A percentile compares a stretch with the other conserved stretches of the same genome.
phyloP scores from a whole-genome alignment of 441 rosid genomes.

The Pelargonium myrrhifolium region DNA sequence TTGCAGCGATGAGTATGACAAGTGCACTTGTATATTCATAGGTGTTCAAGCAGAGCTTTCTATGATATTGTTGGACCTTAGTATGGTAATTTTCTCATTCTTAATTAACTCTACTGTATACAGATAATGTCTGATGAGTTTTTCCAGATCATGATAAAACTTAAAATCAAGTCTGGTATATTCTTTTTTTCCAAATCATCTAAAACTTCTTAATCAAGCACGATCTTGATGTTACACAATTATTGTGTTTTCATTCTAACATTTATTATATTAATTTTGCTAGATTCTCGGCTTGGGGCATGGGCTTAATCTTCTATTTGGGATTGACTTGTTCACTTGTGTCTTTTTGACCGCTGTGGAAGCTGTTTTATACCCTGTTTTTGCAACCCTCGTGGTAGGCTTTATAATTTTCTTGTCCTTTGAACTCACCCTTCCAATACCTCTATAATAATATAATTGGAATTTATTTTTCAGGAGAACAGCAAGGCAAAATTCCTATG shows the following conservation, averaged over 20 bases:
- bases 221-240: neutral
- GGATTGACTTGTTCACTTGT: conserved; percentile 73
- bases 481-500: conserved; percentile 47
- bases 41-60: conserved; percentile 85
- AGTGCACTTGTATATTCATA: conserved; percentile 58
- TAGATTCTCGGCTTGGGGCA: conserved; percentile 92
- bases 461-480: conserved; percentile 48
- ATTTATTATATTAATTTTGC: conserved; percentile 22
- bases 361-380: conserved; percentile 74
- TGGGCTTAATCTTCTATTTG: conserved; percentile 78
- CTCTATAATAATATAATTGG: conserved; percentile 4
- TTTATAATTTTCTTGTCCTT: conserved; percentile 11
- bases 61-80: conserved; percentile 63
- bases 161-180: neutral
- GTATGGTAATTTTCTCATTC: conserved; percentile 53
- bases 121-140: neutral
- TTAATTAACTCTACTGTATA: neutral
- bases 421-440: conserved; percentile 8
- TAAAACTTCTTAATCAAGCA: neutral
- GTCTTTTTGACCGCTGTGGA: conserved; percentile 78
- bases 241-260: conserved; percentile 16
- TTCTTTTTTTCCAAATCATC: neutral
- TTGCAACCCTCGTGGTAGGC: conserved; percentile 67
- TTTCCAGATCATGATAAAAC: conserved; percentile 10
- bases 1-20: conserved; percentile 81